These are phyloP conservation scores for Westerdykella ornata DNA, from an alignment of 2,329 filamentous ascomycete species.

Conservation along the genomic window DNA sequence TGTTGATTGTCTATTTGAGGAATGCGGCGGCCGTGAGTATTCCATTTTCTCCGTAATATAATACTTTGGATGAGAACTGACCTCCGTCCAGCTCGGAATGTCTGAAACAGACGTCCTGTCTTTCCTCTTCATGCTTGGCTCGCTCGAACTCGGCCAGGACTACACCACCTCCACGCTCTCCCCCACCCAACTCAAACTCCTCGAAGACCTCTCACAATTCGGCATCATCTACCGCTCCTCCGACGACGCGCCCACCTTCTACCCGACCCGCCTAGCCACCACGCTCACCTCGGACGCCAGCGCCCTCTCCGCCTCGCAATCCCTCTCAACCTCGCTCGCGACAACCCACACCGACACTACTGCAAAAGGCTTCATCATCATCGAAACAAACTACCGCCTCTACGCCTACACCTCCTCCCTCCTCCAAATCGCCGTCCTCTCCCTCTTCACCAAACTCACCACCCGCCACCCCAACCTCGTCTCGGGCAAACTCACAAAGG, in stretches of 20 bases:
- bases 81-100: conserved; percentile 54
- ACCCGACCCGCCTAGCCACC: conserved; percentile 88
- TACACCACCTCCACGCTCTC: conserved; percentile 84
- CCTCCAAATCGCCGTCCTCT: conserved; percentile 87
- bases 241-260: conserved; percentile 52
- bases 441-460: conserved; percentile 78
- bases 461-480: conserved; percentile 94
- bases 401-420: conserved; percentile 96
- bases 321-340: conserved; percentile 56
- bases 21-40: conserved; percentile 57
- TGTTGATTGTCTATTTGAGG: conserved; percentile 88
- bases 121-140: conserved; percentile 92
- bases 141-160: conserved; percentile 80
- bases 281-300: conserved; percentile 77
- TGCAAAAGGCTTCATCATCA: conserved; percentile 76
- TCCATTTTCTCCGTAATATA: neutral
- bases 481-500: conserved; percentile 80
- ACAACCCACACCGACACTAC: conserved; percentile 43
- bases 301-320: conserved; percentile 53
- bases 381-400: conserved; percentile 95
- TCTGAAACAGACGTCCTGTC: conserved; percentile 90
- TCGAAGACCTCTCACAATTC: conserved; percentile 86
- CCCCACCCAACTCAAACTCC: conserved; percentile 74
- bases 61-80: neutral
- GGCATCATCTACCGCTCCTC: conserved; percentile 71